Conservation (phyloP, 441 rosid genomes). For the Populus hybrid region DNA sequence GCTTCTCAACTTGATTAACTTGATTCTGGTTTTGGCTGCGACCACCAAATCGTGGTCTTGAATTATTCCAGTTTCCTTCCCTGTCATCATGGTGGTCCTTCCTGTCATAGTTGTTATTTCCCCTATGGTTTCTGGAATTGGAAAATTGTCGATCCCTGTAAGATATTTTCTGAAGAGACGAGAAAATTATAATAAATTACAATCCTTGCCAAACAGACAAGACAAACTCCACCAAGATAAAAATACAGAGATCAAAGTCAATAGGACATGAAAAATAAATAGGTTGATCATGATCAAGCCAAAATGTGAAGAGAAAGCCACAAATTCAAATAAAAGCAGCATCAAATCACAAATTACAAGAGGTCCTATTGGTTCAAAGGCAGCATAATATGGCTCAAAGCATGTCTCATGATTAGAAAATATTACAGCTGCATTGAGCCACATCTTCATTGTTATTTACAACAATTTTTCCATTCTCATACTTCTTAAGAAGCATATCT, state of each 20-base stretch:
- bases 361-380: background rate
- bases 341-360: background rate
- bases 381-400: background rate
- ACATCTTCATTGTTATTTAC: background rate
- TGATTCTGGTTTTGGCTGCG: constrained; percentile 49
- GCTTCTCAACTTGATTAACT: constrained; percentile 48
- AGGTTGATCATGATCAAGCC: background rate
- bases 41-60: constrained; percentile 52
- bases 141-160: constrained; percentile 51
- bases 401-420: background rate
- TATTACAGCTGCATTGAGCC: background rate
- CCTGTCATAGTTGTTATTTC: constrained; percentile 58
- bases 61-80: constrained; percentile 64
- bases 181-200: background rate
- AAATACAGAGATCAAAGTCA: background rate
- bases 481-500: background rate
- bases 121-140: constrained; percentile 41
- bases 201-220: background rate
- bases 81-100: constrained; percentile 57
- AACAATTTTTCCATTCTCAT: background rate
- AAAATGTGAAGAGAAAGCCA: background rate
- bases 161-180: constrained; percentile 51
- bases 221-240: background rate
- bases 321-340: background rate
- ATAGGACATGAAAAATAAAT: background rate